Conservation (phyloP, 768 basidiomycete genomes). For the Rhodotorula graminis region DNA sequence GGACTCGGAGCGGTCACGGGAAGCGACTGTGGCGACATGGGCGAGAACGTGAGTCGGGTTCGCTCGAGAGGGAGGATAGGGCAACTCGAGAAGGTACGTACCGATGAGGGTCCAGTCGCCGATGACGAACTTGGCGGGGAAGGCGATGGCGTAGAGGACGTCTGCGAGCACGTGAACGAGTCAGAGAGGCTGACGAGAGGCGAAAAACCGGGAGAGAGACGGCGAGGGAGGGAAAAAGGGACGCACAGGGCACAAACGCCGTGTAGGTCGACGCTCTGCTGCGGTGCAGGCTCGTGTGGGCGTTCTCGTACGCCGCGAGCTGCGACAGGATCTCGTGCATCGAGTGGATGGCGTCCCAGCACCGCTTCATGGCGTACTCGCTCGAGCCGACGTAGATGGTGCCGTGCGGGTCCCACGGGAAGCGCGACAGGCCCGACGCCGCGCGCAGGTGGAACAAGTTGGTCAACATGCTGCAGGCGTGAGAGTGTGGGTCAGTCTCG, state of each 20-base stretch:
- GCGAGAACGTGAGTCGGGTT: background rate
- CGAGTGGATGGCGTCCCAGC: constrained; percentile 26
- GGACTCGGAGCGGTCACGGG: constrained; percentile 29
- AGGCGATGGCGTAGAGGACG: constrained; percentile 23
- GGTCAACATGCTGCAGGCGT: constrained; percentile 24
- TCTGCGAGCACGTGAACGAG: background rate
- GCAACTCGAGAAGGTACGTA: background rate
- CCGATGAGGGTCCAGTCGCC: constrained; percentile 33
- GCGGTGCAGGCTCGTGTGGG: constrained; percentile 14
- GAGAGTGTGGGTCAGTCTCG: no score
- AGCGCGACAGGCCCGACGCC: constrained; percentile 12
- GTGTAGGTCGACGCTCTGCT: constrained; percentile 27
- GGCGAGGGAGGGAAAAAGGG: no score
- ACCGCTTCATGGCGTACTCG: constrained; percentile 32
- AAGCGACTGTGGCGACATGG: background rate
- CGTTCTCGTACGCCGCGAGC: constrained; percentile 30
- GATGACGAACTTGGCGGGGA: constrained; percentile 34
- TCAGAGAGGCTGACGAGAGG: no score
- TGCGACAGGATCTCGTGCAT: constrained; percentile 33
- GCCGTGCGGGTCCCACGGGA: constrained; percentile 28
- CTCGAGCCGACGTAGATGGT: constrained; percentile 23
- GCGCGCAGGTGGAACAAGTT: constrained; percentile 33
- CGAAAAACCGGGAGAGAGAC: background rate
- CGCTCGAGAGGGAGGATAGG: no score
- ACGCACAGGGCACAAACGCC: constrained; percentile 27